phyloP scores from a whole-genome alignment of 2,329 filamentous ascomycete genomes.

The Nothopassalora personata region DNA sequence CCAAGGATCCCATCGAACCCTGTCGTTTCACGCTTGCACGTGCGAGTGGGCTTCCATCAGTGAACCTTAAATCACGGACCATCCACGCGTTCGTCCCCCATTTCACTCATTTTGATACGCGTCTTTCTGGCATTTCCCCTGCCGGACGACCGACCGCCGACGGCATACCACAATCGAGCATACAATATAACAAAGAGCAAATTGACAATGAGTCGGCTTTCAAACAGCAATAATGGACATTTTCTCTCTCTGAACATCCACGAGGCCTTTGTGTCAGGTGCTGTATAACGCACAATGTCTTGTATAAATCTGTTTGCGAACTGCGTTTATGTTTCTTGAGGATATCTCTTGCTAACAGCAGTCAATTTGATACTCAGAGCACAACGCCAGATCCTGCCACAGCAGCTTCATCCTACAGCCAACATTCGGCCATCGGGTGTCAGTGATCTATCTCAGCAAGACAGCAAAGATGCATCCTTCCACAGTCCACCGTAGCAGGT shows the following conservation, averaged over 20 bases:
- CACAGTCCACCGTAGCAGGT: conserved; percentile 7
- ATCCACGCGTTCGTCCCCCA: neutral
- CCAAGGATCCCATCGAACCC: neutral
- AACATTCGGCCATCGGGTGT: neutral
- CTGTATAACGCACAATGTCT: neutral
- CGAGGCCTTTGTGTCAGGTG: neutral
- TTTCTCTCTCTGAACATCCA: neutral
- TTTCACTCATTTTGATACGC: neutral
- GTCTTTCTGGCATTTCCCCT: neutral
- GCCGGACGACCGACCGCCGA: neutral
- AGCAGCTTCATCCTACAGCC: neutral
- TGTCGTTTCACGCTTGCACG: too few relatives aligned
- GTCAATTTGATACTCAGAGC: neutral
- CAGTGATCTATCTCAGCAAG: neutral
- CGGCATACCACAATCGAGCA: neutral
- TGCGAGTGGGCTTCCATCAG: neutral
- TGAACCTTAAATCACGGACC: neutral
- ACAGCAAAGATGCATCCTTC: conserved; percentile 8
- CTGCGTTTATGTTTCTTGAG: neutral
- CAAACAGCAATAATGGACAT: neutral
- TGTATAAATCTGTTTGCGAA: neutral
- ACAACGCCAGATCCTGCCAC: neutral
- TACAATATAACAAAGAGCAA: neutral
- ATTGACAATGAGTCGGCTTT: neutral
- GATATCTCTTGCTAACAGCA: neutral